Percentiles rank a stretch among this genome's conserved stretches.
Evolutionary conservation across 1,139 yeast genomes (phyloP).

Genomic region (Diutina neorugosa): DNA sequence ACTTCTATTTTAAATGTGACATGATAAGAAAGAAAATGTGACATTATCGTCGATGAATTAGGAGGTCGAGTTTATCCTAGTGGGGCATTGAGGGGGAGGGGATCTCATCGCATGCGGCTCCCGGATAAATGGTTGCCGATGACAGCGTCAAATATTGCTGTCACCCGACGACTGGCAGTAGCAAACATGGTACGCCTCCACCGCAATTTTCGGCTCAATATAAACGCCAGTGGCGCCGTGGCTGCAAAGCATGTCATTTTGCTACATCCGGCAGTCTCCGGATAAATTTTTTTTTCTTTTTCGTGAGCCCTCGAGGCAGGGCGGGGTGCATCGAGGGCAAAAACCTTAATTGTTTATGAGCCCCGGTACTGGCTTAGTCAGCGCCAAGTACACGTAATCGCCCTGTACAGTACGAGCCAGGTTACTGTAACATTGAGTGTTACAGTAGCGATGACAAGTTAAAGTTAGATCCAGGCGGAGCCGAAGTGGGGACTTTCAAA

Average conservation of each 20-base stretch:
- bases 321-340: not conserved
- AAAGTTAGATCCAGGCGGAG: not conserved
- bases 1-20: not conserved
- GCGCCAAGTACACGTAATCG: not conserved
- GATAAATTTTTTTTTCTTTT: not conserved
- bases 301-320: not conserved
- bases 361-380: not conserved
- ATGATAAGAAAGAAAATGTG: not conserved
- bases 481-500: no score
- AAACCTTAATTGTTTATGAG: not conserved
- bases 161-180: not conserved
- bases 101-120: not conserved
- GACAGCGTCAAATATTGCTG: not conserved
- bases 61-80: not conserved
- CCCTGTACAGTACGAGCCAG: no score
- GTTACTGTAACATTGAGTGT: no score
- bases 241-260: not conserved
- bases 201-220: not conserved
- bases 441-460: no score
- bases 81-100: not conserved
- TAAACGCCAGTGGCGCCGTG: not conserved
- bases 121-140: not conserved
- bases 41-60: not conserved
- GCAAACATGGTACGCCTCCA: not conserved
- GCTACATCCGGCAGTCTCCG: not conserved